Percentiles rank a stretch among this genome's conserved stretches.
These are phyloP conservation scores for Gastrolobium villosum DNA, from an alignment of 306 rosid genomes.

Conservation along the genomic window DNA sequence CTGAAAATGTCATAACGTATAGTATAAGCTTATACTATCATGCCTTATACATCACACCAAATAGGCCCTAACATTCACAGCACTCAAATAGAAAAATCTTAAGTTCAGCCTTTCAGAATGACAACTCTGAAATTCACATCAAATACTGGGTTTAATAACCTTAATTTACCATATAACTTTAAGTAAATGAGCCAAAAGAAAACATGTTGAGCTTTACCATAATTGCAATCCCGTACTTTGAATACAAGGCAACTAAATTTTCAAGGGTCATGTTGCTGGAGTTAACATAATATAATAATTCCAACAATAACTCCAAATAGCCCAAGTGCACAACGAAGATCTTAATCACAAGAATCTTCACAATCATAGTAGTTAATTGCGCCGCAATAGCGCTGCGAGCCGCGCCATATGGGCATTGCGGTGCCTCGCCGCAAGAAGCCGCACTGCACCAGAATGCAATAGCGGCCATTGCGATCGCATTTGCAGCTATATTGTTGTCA, in stretches of 20 bases:
- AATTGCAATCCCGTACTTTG: not conserved
- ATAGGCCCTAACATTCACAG: slow-evolving; percentile 17
- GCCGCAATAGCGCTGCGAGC: too few relatives aligned
- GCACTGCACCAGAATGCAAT: too few relatives aligned
- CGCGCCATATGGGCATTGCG: too few relatives aligned
- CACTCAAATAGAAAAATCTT: slow-evolving; percentile 21
- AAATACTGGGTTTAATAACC: slow-evolving; percentile 24
- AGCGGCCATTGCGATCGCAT: too few relatives aligned
- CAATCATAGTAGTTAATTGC: too few relatives aligned
- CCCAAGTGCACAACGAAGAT: slow-evolving; percentile 88
- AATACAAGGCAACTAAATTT: slow-evolving; percentile 25
- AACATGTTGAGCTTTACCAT: slow-evolving; percentile 23
- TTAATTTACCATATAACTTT: slow-evolving; percentile 25
- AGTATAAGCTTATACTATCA: too few relatives aligned
- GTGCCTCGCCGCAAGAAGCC: too few relatives aligned
- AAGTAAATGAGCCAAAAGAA: slow-evolving; percentile 15
- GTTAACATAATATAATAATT: slow-evolving; percentile 84
- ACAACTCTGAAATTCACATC: not conserved
- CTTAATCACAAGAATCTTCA: slow-evolving; percentile 83
- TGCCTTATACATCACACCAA: too few relatives aligned
- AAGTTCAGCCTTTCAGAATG: slow-evolving; percentile 3
- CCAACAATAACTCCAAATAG: slow-evolving; percentile 82
- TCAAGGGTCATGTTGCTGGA: slow-evolving; percentile 78
- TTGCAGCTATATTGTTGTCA: too few relatives aligned
- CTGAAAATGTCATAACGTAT: too few relatives aligned